These are phyloP conservation scores for Sugiyamaella castrensis DNA, from an alignment of 1,139 yeast species.

Conservation along the genomic window DNA sequence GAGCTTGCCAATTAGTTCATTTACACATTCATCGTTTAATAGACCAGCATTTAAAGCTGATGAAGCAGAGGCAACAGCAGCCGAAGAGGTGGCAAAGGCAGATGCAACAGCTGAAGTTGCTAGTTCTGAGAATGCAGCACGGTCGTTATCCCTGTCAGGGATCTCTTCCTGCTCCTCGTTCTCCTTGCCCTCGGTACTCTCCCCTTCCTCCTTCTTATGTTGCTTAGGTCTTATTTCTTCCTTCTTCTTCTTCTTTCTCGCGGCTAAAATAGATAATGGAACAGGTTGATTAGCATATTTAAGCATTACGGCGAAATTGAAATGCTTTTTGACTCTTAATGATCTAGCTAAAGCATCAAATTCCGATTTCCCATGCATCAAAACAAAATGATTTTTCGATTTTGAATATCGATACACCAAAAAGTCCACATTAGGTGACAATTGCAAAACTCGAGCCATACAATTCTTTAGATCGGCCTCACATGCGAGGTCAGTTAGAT, in stretches of 20 bases:
- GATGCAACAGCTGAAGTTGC: constrained; percentile 1
- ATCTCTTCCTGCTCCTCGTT: not conserved
- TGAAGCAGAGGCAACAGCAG: not conserved
- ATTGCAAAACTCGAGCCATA: not conserved
- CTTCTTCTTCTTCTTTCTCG: not conserved
- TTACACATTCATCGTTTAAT: not conserved
- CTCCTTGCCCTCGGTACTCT: no score
- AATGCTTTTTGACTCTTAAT: constrained; percentile 37
- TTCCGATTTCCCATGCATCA: constrained; percentile 43
- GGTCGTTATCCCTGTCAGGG: not conserved
- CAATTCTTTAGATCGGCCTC: no score
- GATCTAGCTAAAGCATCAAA: constrained; percentile 49
- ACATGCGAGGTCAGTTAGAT: no score
- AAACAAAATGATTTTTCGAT: constrained; percentile 41
- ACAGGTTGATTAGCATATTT: not conserved
- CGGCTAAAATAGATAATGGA: not conserved
- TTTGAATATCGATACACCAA: constrained; percentile 27
- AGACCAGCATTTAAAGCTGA: no score
- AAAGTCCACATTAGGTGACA: constrained; percentile 1
- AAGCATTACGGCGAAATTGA: constrained; percentile 19
- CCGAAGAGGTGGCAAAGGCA: not conserved
- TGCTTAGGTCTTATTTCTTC: not conserved
- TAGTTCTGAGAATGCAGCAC: not conserved
- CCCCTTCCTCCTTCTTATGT: no score
- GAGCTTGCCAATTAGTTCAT: not conserved